A percentile compares a stretch with the other conserved stretches of the same genome.
Evolutionary conservation across 352 stramenopile genomes (phyloP).

Genomic region (Phytophthora melonis): DNA sequence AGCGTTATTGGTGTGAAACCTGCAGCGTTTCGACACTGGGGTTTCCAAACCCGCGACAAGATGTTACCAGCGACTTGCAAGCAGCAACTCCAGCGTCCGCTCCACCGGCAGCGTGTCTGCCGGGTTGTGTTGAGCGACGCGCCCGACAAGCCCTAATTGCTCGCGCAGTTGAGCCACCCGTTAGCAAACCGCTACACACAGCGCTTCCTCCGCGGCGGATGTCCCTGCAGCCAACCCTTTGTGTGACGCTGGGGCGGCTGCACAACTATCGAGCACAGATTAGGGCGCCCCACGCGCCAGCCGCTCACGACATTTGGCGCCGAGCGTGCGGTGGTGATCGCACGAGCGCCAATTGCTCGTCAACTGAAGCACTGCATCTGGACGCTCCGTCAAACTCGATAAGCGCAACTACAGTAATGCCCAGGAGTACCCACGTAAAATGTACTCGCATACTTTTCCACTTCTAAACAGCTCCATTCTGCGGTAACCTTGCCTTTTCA

Average conservation of each 20-base stretch:
- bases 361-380: neutral
- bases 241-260: neutral
- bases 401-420: neutral
- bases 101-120: neutral
- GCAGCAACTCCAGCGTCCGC: constrained; percentile 3
- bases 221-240: neutral
- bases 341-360: neutral
- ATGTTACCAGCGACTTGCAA: neutral
- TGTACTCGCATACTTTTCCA: neutral
- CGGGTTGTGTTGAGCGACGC: constrained; percentile 2
- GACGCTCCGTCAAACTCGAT: neutral
- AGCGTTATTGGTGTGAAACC: constrained; percentile 15
- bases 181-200: constrained; percentile 17
- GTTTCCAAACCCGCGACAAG: constrained; percentile 1
- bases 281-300: constrained; percentile 22
- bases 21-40: constrained; percentile 18
- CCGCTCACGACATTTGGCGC: constrained; percentile 2
- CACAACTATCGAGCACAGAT: constrained; percentile 4
- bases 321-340: constrained; percentile 6
- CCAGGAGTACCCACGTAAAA: neutral
- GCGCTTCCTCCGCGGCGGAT: constrained; percentile 14
- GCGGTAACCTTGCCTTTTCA: neutral
- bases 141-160: neutral
- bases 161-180: constrained; percentile 5
- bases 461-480: neutral